These are phyloP conservation scores for Aureobasidium melanogenum DNA, from an alignment of 2,329 filamentous ascomycete genomes.

Conservation along the genomic window DNA sequence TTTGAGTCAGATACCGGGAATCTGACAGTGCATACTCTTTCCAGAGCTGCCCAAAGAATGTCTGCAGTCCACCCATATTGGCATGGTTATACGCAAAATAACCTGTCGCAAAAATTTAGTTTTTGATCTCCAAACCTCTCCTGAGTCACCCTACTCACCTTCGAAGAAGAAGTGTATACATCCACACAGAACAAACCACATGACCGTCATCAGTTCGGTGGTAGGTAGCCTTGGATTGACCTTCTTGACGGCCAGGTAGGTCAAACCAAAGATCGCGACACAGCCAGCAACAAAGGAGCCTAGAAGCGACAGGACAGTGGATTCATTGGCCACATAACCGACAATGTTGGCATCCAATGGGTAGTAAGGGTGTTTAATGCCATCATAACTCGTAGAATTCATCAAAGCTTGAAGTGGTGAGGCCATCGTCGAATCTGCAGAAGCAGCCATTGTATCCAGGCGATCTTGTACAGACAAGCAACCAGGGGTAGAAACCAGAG, in stretches of 20 bases:
- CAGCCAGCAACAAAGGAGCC: slow-evolving; percentile 50
- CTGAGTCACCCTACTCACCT: slow-evolving; percentile 36
- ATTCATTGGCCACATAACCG: slow-evolving; percentile 58
- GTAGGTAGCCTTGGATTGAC: slow-evolving; percentile 44
- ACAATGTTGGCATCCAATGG: slow-evolving; percentile 54
- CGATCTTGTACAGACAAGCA: neutral
- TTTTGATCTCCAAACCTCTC: neutral
- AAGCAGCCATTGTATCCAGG: neutral
- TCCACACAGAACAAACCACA: slow-evolving; percentile 72
- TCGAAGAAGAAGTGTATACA: slow-evolving; percentile 76
- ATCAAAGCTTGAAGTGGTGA: slow-evolving; percentile 1
- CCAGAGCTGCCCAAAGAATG: slow-evolving; percentile 77
- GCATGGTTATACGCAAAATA: slow-evolving; percentile 69
- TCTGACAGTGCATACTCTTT: slow-evolving; percentile 87
- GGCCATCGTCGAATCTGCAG: neutral
- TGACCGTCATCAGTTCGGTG: slow-evolving; percentile 49
- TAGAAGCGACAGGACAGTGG: slow-evolving; percentile 50
- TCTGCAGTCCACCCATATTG: slow-evolving; percentile 57
- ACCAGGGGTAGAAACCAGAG: neutral
- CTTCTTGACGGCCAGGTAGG: slow-evolving; percentile 45
- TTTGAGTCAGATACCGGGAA: slow-evolving; percentile 74
- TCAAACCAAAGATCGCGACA: slow-evolving; percentile 47
- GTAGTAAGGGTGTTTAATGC: slow-evolving; percentile 58
- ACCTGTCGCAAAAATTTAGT: slow-evolving; percentile 32
- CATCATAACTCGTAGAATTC: neutral